Evolutionary conservation across 2,329 filamentous ascomycete species (phyloP).

Genomic region (Alternaria alternata): DNA sequence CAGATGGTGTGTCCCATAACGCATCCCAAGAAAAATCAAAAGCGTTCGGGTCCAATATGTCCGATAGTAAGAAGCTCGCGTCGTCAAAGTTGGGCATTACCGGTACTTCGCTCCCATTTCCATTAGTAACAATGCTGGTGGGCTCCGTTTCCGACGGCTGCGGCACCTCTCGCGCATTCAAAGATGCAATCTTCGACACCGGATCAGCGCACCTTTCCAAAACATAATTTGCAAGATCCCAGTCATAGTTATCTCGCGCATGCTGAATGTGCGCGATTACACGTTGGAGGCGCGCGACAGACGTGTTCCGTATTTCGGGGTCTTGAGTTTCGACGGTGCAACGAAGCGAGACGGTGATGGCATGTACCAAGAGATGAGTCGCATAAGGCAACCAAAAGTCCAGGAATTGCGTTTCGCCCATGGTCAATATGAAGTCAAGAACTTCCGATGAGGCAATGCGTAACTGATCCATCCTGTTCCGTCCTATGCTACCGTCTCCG

Average conservation of each 20-base stretch:
- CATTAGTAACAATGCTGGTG: conserved; percentile 19
- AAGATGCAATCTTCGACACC: conserved; percentile 46
- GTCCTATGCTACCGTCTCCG: conserved; percentile 31
- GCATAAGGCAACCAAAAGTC: conserved; percentile 63
- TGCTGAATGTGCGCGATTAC: conserved; percentile 58
- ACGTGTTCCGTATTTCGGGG: conserved; percentile 54
- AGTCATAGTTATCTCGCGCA: conserved; percentile 60
- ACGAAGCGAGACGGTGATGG: conserved; percentile 61
- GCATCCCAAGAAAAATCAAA: conserved; percentile 51
- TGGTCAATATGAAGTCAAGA: conserved; percentile 59
- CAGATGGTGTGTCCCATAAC: conserved; percentile 47
- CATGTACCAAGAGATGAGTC: conserved; percentile 62
- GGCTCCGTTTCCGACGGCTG: conserved; percentile 30
- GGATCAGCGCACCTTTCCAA: conserved; percentile 55
- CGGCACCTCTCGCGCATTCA: conserved; percentile 33
- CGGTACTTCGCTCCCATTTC: conserved; percentile 8
- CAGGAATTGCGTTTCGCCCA: conserved; percentile 57
- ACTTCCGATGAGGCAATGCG: conserved; percentile 60
- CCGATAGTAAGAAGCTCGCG: conserved; percentile 37
- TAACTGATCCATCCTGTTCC: conserved; percentile 54
- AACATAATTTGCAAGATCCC: conserved; percentile 65
- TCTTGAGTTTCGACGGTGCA: conserved; percentile 62
- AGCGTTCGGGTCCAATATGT: conserved; percentile 44
- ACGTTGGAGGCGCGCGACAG: conserved; percentile 57
- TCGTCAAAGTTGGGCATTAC: conserved; percentile 39